These are phyloP conservation scores for Dendrobium nobile DNA, from an alignment of 106 monocot genomes.

Conservation along the genomic window DNA sequence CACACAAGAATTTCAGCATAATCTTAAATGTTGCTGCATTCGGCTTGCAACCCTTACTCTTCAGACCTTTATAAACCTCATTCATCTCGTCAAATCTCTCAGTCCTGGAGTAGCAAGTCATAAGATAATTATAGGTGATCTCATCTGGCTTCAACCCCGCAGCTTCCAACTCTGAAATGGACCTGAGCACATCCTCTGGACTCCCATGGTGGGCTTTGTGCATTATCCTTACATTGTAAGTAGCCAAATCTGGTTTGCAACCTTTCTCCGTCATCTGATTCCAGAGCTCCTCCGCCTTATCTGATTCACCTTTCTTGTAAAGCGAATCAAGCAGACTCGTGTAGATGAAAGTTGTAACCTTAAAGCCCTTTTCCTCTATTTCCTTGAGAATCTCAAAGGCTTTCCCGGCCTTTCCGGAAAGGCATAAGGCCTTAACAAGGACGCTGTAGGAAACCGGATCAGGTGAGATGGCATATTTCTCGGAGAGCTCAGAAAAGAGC, in stretches of 20 bases:
- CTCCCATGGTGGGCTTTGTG: slow-evolving; percentile 32
- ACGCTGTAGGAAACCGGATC: slow-evolving; percentile 36
- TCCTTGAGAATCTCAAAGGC: slow-evolving; percentile 23
- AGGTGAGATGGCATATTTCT: slow-evolving; percentile 36
- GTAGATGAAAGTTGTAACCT: slow-evolving; percentile 18
- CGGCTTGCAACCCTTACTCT: slow-evolving; percentile 17
- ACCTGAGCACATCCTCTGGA: slow-evolving; percentile 32
- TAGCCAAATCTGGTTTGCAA: slow-evolving; percentile 32
- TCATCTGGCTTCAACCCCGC: slow-evolving; percentile 61
- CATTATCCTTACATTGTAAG: slow-evolving; percentile 59
- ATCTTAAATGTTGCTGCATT: slow-evolving; percentile 45
- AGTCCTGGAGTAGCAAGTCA: slow-evolving; percentile 48
- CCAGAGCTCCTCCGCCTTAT: slow-evolving; percentile 61
- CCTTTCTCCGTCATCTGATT: slow-evolving; percentile 57
- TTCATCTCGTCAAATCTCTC: slow-evolving; percentile 45
- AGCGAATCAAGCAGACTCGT: slow-evolving; percentile 37
- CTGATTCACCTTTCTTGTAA: slow-evolving; percentile 36
- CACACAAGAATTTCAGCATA: slow-evolving; percentile 38
- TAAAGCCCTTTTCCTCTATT: slow-evolving; percentile 32
- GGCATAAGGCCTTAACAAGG: slow-evolving; percentile 34
- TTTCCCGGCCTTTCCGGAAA: slow-evolving; percentile 11
- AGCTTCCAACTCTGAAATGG: slow-evolving; percentile 44
- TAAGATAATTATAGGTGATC: slow-evolving; percentile 63
- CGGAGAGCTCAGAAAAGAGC: slow-evolving; percentile 44
- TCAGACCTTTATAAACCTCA: slow-evolving; percentile 31